These are phyloP conservation scores for Nitzschia sp. DNA, from an alignment of 108 stramenopile genomes.

Conservation along the genomic window DNA sequence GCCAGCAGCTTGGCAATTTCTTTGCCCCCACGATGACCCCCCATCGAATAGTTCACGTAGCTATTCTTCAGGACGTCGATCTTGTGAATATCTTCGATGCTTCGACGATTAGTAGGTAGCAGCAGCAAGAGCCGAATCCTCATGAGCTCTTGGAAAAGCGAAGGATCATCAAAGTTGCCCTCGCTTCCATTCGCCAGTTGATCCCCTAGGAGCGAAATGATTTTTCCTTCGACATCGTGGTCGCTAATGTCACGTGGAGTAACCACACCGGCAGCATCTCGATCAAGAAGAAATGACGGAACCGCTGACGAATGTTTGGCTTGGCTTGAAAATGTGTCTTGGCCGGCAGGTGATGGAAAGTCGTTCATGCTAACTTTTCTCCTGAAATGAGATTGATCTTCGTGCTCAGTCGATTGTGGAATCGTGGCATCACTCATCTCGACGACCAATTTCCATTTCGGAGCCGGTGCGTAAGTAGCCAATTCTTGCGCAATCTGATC, in stretches of 20 bases:
- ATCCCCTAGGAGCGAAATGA: conserved; percentile 7
- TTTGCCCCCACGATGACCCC: conserved; percentile 12
- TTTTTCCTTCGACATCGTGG: background rate
- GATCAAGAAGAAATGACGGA: too few species aligned
- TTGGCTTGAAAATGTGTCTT: background rate
- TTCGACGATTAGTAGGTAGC: conserved; percentile 46
- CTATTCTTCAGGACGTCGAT: conserved; percentile 49
- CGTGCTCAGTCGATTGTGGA: background rate
- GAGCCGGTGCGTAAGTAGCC: conserved; percentile 42
- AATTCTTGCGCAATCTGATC: conserved; percentile 30
- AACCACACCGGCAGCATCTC: background rate
- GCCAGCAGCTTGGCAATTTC: conserved; percentile 37
- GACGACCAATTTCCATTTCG: conserved; percentile 68
- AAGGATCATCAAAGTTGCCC: background rate
- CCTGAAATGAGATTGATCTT: background rate
- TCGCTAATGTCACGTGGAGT: background rate
- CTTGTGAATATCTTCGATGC: conserved; percentile 42
- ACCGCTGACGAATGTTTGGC: background rate
- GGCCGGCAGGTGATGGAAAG: background rate
- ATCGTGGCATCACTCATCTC: conserved; percentile 26
- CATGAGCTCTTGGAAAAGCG: conserved; percentile 36
- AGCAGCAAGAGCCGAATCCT: conserved; percentile 57
- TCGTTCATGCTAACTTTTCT: background rate
- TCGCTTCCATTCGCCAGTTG: background rate
- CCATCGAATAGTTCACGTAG: conserved; percentile 41